Evolutionary conservation across 495 filamentous ascomycete genomes (phyloP), one percentile per base, ranked within the genome.

Genomic region (Platismatia glauca): DNA sequence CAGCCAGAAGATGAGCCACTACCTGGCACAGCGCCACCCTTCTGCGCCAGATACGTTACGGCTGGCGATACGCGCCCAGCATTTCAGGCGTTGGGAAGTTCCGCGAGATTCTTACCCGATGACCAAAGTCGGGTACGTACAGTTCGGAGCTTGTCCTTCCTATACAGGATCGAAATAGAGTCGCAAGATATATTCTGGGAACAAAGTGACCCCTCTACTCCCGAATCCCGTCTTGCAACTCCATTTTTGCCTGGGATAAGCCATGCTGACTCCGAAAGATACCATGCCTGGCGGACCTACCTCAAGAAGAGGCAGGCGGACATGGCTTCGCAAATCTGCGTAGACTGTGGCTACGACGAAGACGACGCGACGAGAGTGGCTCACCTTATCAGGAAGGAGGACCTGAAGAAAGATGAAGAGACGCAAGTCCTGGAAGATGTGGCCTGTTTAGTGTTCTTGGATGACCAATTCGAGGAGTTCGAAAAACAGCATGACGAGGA

Each of bases 401-500:
- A 80, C 44, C 69, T 89, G 65, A 79, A 78, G 72, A 64, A 74
- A 59, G 84, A 89, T 63, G 74, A 77, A 39, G 88, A 91, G 70
- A 82, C 81, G 62, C 87, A 90, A 78, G 77, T 81, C 9, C 73
- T 94, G 64, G 89, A 94, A 73, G 89, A 94, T 75, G 88, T 90
- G 60, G 89, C 89, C 20, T 94, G 89, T 72, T 74, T 94, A 52
- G 89, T 94, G 39, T 94, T 94, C 71, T 70, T 94, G 67, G 89
- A 91, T 71, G 89, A 90, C 69, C 88, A 91, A 74, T 85, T 92
- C 64, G 89, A 89, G 68, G 79, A 78, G 55, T 94, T 91, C 73
- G 86, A 88, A 77, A 77, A 76, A 61, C 77, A 76, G 62, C 78
- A 81, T 70, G 84, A 80, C 67, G 89, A 91, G 74, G 86, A 83